Conservation (phyloP, 805 yeast species). For the Zygotorulaspora danielsina region DNA sequence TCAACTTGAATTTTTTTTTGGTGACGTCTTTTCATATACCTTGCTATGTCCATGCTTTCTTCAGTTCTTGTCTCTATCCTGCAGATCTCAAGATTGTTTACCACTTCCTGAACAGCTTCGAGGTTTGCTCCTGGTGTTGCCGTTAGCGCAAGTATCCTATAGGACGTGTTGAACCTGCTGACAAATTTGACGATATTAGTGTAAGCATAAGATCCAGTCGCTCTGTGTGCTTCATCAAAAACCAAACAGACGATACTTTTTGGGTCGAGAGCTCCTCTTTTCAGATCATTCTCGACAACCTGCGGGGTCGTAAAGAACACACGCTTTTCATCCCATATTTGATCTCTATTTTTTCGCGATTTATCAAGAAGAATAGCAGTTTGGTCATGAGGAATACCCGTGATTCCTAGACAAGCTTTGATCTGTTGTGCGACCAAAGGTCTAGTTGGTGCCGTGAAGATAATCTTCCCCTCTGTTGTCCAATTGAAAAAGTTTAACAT, state of each 20-base stretch:
- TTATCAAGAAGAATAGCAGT: conserved; percentile 74
- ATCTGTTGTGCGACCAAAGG: conserved; percentile 97
- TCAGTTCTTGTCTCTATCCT: conserved; percentile 84
- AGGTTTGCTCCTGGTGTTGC: conserved; percentile 93
- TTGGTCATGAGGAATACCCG: conserved; percentile 73
- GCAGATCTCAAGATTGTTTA: conserved; percentile 68
- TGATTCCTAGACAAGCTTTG: conserved; percentile 81
- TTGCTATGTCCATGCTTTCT: conserved; percentile 69
- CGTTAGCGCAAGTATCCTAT: conserved; percentile 78
- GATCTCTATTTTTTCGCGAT: conserved; percentile 56
- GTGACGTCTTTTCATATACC: conserved; percentile 67
- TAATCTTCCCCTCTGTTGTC: conserved; percentile 73
- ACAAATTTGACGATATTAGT: conserved; percentile 72
- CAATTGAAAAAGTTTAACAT: conserved; percentile 87
- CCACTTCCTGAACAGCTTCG: conserved; percentile 82
- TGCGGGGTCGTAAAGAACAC: conserved; percentile 96
- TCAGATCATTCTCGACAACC: conserved; percentile 86
- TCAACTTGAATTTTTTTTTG: conserved; percentile 57
- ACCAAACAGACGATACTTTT: conserved; percentile 69
- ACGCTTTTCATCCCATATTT: conserved; percentile 71
- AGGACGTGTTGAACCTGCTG: conserved; percentile 57
- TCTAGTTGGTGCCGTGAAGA: conserved; percentile 95
- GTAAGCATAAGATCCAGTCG: conserved; percentile 87
- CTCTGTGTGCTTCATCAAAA: conserved; percentile 93
- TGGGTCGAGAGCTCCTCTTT: conserved; percentile 71